Base-by-base conservation (phyloP, 129 eudicot species). In the Ambrosia artemisiifolia region DNA sequence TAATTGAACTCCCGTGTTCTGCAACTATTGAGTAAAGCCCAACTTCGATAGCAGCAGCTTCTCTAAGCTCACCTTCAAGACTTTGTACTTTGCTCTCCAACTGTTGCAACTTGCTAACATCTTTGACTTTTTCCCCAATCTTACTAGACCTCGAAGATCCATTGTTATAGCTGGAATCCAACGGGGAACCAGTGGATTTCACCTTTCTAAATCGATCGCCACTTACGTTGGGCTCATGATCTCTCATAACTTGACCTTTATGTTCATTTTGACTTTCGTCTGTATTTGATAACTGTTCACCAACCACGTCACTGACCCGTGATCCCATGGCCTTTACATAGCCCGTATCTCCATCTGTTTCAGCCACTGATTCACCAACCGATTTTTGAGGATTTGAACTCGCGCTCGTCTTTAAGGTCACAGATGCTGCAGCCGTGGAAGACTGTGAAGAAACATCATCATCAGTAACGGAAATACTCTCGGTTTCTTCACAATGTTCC, bases 1-100 rank as follows among this genome's bases (percentile, higher is more conserved):
- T 86, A 17, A 75, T 71, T 44, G 99, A 95, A 83, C 97, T 90
- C 40, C 96, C 99, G 66, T 95, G 99, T 60, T 95, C 99, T 55
- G 99, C 97, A 75, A 86, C 91, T 51, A 95, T 86, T 0, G 94
- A 90, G 80, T 95, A 95, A 49, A 95, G 91, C 66, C 94, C 79
- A 56, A 85, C 85, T 74, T 95, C 97, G 40, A 88, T 79, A 16
- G 91, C 97, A 78, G 97, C 99, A 77, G 97, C 97, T 82, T 95
- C 99, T 75, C 86, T 86, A 78, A 95, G 79, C 74, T 95, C 99
- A 54, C 84, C 84, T 75, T 95, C 97, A 12, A 90, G 88, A 65
- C 44, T 71, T 73, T 88, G 81, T 75, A 95, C 83, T 72, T 85
- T 81, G 19, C 63, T 75, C 66, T 90, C 88, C 74, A 95, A 65